Evolutionary conservation across 257 asterid species (phyloP), one percentile per base, ranked within the genome.

Genomic region (Datura wrightii): DNA sequence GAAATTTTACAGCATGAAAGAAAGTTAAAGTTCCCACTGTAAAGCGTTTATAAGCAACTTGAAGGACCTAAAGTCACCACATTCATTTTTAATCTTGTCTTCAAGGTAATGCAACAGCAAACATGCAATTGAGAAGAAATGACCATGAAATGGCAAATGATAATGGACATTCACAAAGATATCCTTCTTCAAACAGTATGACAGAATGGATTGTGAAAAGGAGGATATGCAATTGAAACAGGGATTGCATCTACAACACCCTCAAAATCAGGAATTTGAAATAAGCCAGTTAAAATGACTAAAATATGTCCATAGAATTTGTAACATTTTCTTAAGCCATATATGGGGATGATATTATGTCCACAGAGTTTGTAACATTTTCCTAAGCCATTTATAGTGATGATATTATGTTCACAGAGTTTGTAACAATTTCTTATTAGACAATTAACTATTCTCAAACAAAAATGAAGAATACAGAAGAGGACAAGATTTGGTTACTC

Each of bases 301-400:
- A 58, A 19, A 19, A 3, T 60, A 62, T 62, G 69, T 31, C 69
- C 69, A 10, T 24, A 60, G 37, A 60, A 19, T 60, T 60, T 3
- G 67, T 60, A 60, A 19, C 67, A 19, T 60, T 19, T 60, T 60
- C 67, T 60, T 9, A 19, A 60, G 67, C 67, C 67, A 60, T 60
- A 19, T 60, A 60, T 60, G 19, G 67, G 19, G 67, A 19, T 60
- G 15, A 60, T 60, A 60, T 60, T 9, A 60, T 60, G 37, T 60
- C 67, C 37, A 19, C 67, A 60, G 37, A 60, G 36, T 60, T 60
- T 3, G 67, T 19, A 60, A 19, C 67, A 19, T 60, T 19, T 60
- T 60, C 67, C n/a, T 9, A 19, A 60, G 67, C 67, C 67, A 60
- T 60, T 60, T 60, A 60, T 60, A 60, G 67, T 60, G 67, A 19